Evolutionary conservation across 2,329 filamentous ascomycete species (phyloP), one percentile per base, ranked within the genome.

Genomic region (Daldinia sp.): DNA sequence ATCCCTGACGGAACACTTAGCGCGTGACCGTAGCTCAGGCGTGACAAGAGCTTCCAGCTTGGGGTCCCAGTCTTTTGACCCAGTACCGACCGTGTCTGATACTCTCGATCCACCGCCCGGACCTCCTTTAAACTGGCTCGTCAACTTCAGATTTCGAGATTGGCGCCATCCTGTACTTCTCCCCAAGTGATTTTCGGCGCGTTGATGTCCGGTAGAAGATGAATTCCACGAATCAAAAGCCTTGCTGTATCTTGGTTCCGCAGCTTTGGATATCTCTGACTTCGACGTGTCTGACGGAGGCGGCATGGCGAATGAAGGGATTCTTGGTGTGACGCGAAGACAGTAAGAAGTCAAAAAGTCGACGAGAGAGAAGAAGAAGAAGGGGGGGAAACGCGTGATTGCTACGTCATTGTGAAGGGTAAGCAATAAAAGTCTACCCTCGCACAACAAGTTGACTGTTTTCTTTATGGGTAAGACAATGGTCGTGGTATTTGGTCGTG

Each of bases 131-230:
- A 92, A 92, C 75, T 96, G 93, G 71, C 82, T 81, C 47, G 83
- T 82, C 35, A 96, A 81, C 77, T 94, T 95, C 55, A 82, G 77
- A 43, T 82, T 85, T 39, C 92, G 86, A 11, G 87, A 90, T 51
- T 87, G 82, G 21, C 91, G 87, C 92, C 93, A 96, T 73, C 86
- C 83, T 67, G 80, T 87, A 69, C 21, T 85, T 84, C 56, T 70
- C 1, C 86, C 85, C 1, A 90, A 82, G 3, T 80, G 78, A 61
- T 87, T 88, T 62, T 94, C 90, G 39, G 91, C 87, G 37, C 87
- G 84, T 77, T 96, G 93, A 75, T 97, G 92, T 45, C 92, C 92
- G 0, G 90, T 89, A 4, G 89, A 87, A 10, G 87, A 86, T 11
- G 88, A 89, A 77, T 93, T 93, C 87, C 88, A 91, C 4, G 87